Evolutionary conservation across 805 yeast species (phyloP).

Genomic region (Saccharomyces jurei): DNA sequence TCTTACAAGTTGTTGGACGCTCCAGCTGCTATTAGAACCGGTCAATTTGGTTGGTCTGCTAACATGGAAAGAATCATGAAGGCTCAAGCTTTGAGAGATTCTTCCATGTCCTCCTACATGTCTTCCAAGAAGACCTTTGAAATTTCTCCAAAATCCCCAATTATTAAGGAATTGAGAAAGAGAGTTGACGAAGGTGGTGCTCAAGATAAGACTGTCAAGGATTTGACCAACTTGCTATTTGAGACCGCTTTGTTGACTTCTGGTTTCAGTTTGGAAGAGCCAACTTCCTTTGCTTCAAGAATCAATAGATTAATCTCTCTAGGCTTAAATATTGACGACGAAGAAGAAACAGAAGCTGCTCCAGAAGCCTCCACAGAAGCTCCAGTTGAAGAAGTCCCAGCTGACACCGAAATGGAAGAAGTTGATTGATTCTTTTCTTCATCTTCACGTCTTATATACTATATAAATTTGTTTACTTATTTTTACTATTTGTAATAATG

Average conservation of each 20-base stretch:
- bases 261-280: constrained; percentile 98
- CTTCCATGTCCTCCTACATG: constrained; percentile 98
- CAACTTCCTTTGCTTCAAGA: constrained; percentile 93
- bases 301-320: constrained; percentile 96
- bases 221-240: constrained; percentile 88
- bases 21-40: constrained; percentile 99
- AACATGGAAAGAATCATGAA: constrained; percentile 99
- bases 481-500: neutral
- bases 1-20: constrained; percentile 95
- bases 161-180: constrained; percentile 89
- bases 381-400: constrained; percentile 50
- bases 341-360: constrained; percentile 36
- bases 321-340: constrained; percentile 97
- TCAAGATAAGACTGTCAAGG: constrained; percentile 97
- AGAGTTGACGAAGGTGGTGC: constrained; percentile 97
- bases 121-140: constrained; percentile 98
- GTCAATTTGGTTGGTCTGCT: constrained; percentile 99
- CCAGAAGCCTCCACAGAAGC: constrained; percentile 42
- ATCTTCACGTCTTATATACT: neutral
- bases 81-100: constrained; percentile 99
- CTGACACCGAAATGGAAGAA: constrained; percentile 97
- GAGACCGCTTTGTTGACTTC: constrained; percentile 98
- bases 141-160: constrained; percentile 93
- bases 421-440: constrained; percentile 59
- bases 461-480: neutral